Percentiles rank a stretch among this genome's conserved stretches.
Evolutionary conservation across 1,139 yeast genomes (phyloP).

Genomic region (Yamadazyma pseudoaaseri): DNA sequence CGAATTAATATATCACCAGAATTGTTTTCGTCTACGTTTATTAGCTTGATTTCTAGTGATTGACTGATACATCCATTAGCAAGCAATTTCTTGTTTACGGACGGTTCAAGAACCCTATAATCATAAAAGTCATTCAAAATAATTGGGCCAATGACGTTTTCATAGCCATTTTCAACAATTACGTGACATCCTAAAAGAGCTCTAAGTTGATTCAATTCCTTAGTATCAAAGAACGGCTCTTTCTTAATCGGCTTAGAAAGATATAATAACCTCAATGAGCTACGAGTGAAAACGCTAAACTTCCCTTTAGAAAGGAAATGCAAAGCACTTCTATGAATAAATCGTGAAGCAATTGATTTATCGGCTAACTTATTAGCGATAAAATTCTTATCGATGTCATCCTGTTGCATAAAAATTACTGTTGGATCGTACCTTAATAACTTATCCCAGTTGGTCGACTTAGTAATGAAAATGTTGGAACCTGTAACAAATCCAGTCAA

Average conservation of each 20-base stretch:
- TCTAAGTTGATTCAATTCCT: slow-evolving; percentile 42
- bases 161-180: slow-evolving; percentile 49
- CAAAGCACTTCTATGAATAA: slow-evolving; percentile 19
- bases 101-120: slow-evolving; percentile 45
- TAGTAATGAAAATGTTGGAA: slow-evolving; percentile 18
- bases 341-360: slow-evolving; percentile 14
- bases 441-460: slow-evolving; percentile 7
- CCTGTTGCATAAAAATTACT: slow-evolving; percentile 20
- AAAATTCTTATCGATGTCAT: neutral
- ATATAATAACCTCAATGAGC: slow-evolving; percentile 39
- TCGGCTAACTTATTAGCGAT: slow-evolving; percentile 5
- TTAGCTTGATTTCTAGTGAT: slow-evolving; percentile 48
- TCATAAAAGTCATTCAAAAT: slow-evolving; percentile 61
- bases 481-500: slow-evolving; percentile 29
- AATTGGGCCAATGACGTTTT: slow-evolving; percentile 56
- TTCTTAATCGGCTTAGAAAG: slow-evolving; percentile 24
- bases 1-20: slow-evolving; percentile 57
- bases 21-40: slow-evolving; percentile 26
- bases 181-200: slow-evolving; percentile 50
- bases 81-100: slow-evolving; percentile 14
- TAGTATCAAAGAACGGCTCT: slow-evolving; percentile 18
- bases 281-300: slow-evolving; percentile 15
- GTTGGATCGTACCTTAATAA: slow-evolving; percentile 21
- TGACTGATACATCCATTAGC: slow-evolving; percentile 50
- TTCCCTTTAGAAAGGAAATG: slow-evolving; percentile 29